phyloP scores from a whole-genome alignment of 176 grass and related monocot species.

The Oryza nivara region DNA sequence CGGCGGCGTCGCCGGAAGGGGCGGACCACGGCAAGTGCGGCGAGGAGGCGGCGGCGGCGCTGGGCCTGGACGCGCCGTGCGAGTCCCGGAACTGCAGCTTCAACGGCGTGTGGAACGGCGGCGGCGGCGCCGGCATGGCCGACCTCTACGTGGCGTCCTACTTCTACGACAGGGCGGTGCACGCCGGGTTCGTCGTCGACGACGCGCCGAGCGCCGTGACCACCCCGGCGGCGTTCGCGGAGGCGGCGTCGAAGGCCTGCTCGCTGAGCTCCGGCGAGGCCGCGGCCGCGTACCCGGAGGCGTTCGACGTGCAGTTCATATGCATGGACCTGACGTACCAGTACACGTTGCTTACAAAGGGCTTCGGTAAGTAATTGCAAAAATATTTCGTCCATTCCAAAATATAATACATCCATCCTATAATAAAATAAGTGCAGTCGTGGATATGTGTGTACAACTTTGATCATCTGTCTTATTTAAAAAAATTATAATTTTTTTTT shows the following conservation, averaged over 20 bases:
- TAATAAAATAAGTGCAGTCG: too few relatives aligned
- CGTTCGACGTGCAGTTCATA: slow-evolving; percentile 32
- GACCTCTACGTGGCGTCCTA: slow-evolving; percentile 11
- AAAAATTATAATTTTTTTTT: too few relatives aligned
- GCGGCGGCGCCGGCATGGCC: background rate
- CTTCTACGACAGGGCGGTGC: slow-evolving; percentile 26
- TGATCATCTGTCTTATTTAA: too few relatives aligned
- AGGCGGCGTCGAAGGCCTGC: slow-evolving; percentile 5
- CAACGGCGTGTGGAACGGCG: background rate
- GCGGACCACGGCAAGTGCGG: background rate
- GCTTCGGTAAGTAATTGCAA: slow-evolving; percentile 37
- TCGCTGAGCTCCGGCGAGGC: slow-evolving; percentile 12
- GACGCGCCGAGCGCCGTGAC: slow-evolving; percentile 3
- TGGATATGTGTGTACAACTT: too few relatives aligned
- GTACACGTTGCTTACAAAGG: slow-evolving; percentile 43
- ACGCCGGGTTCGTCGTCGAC: slow-evolving; percentile 25
- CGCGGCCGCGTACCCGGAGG: background rate
- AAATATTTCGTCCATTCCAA: too few relatives aligned
- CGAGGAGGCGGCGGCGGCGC: background rate
- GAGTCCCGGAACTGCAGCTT: background rate
- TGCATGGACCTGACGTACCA: slow-evolving; percentile 65
- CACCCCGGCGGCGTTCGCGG: slow-evolving; percentile 21
- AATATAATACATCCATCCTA: too few relatives aligned
- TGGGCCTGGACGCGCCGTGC: background rate
- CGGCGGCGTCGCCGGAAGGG: background rate